Evolutionary conservation across 176 grass and related monocot species (phyloP).

Genomic region (Alloteropsis semialata): DNA sequence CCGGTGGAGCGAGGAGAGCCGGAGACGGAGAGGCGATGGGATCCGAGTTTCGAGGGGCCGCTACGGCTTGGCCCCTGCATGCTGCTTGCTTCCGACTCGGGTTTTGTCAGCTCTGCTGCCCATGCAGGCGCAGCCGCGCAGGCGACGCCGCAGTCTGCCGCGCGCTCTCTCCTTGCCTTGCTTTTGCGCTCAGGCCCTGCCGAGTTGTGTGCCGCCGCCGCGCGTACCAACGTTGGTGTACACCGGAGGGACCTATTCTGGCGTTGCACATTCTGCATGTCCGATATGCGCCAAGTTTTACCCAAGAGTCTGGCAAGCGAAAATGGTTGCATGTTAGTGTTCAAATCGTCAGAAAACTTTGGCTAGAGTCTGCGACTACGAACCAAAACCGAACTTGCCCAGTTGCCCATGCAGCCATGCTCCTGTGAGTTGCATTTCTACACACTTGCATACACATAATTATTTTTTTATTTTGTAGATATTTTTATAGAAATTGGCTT

Average conservation of each 20-base stretch:
- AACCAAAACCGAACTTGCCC: no score
- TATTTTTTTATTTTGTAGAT: neutral
- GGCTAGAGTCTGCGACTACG: no score
- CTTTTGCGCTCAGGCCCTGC: neutral
- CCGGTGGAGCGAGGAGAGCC: neutral
- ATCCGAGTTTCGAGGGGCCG: constrained; percentile 40
- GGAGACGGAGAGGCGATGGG: neutral
- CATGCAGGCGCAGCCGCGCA: neutral
- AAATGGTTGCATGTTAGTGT: neutral
- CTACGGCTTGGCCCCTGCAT: constrained; percentile 4
- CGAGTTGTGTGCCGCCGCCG: neutral
- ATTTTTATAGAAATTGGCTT: no score
- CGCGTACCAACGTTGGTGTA: neutral
- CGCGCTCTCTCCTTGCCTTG: constrained; percentile 2
- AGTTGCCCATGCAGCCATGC: no score
- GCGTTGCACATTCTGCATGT: neutral
- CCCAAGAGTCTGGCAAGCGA: neutral
- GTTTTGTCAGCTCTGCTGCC: constrained; percentile 28
- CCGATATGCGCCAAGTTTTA: neutral
- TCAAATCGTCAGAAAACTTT: neutral
- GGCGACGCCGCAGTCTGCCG: neutral
- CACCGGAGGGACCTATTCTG: neutral
- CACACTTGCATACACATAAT: neutral
- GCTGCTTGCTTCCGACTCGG: constrained; percentile 27
- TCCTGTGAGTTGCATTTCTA: neutral